Evolutionary conservation across 768 basidiomycete genomes (phyloP).

Genomic region (Rubroboletus satanas): DNA sequence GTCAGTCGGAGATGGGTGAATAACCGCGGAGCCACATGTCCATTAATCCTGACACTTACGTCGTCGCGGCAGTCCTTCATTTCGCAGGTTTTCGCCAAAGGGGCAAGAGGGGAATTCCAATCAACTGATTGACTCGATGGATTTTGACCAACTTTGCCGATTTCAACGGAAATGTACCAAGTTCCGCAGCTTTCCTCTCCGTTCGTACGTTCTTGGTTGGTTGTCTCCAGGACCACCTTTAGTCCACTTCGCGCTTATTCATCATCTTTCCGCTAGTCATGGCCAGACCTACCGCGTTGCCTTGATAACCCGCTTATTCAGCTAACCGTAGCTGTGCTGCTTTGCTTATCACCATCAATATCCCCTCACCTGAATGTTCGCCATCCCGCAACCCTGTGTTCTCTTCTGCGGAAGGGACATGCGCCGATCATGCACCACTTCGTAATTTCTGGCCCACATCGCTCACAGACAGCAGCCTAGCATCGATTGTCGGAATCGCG

Average conservation of each 20-base stretch:
- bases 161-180: background rate
- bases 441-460: background rate
- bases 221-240: background rate
- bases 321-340: background rate
- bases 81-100: background rate
- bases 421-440: background rate
- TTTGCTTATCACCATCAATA: background rate
- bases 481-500: background rate
- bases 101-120: background rate
- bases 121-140: background rate
- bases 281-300: background rate
- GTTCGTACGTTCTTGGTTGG: background rate
- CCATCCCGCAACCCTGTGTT: background rate
- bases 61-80: background rate
- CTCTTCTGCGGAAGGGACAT: background rate
- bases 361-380: background rate
- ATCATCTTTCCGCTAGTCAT: background rate
- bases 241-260: background rate
- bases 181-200: background rate
- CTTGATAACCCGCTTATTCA: background rate
- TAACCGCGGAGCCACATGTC: conserved; percentile 13
- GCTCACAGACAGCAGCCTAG: background rate
- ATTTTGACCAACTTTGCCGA: background rate
- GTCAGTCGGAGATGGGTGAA: conserved; percentile 2
- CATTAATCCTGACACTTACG: background rate